phyloP scores from a whole-genome alignment of 495 filamentous ascomycete genomes.

The Evernia prunastri region DNA sequence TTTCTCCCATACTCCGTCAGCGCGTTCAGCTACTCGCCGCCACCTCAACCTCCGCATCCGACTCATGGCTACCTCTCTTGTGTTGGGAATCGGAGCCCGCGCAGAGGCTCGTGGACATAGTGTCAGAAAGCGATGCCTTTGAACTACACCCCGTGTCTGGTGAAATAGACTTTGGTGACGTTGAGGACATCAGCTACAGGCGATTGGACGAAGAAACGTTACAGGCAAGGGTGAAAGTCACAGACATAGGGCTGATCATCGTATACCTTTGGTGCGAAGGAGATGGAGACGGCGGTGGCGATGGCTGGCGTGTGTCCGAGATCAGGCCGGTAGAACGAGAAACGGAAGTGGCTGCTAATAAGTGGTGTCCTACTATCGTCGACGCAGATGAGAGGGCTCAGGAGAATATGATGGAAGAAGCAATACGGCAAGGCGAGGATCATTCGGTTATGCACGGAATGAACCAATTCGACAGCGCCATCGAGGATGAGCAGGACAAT shows the following conservation, averaged over 20 bases:
- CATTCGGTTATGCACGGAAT: conserved; percentile 12
- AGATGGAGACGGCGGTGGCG: conserved; percentile 60
- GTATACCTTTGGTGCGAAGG: conserved; percentile 61
- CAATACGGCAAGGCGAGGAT: conserved; percentile 28
- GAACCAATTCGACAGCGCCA: conserved; percentile 14
- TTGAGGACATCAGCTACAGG: conserved; percentile 57
- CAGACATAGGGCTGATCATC: conserved; percentile 49
- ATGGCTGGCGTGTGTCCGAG: conserved; percentile 81
- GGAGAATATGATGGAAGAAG: conserved; percentile 38
- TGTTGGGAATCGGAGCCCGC: conserved; percentile 70
- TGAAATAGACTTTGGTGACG: conserved; percentile 72
- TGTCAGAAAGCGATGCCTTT: conserved; percentile 57
- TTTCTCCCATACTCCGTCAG: conserved; percentile 88
- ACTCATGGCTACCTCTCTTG: conserved; percentile 87
- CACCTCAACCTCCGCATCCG: conserved; percentile 47
- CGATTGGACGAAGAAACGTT: conserved; percentile 82
- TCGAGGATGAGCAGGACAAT: conserved; percentile 35
- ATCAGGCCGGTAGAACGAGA: conserved; percentile 53
- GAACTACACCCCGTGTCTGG: conserved; percentile 90
- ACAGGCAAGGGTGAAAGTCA: conserved; percentile 55
- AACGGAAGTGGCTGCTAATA: conserved; percentile 33
- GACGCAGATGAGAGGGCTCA: conserved; percentile 45
- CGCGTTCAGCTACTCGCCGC: conserved; percentile 69
- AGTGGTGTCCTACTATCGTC: conserved; percentile 46
- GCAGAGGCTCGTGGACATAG: conserved; percentile 55